Evolutionary conservation across 768 basidiomycete genomes (phyloP), one percentile per base, ranked within the genome.

Genomic region (Royoungia palumana): DNA sequence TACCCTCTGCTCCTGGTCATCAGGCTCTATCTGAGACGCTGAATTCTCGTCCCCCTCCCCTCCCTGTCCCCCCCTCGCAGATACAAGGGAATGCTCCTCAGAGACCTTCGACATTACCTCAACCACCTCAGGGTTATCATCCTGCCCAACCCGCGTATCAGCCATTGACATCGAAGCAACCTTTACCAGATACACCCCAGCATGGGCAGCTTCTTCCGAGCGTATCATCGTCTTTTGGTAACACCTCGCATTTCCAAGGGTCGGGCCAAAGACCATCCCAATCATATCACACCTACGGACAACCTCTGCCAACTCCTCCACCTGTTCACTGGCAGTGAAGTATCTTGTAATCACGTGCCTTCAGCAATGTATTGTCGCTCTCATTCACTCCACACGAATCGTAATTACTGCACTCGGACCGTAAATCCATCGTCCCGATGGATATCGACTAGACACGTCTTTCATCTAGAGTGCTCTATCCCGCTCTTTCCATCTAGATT

Each of bases 21-120:
- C 55, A 50, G 62, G 63, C 53, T 43, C 67, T 47, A 47, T 51
- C 54, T 4, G 68, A 67, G 21, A 21, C 54, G 11, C 36, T 50
- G 32, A 56, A 47, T 24, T 28, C 58, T 22, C 51, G 49, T 12
- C 51, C 46, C 16, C 55, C 61, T 30, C 62, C 63, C 19, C 58
- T 68, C 12, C 64, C 67, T 19, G 47, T 57, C 14, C 70, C 66
- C 41, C 51, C 66, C 17, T 50, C 37, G 14, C 68, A 60, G 36
- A 35, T 50, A 44, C 55, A 61, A 51, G 57, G 53, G 24, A 61
- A 53, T 37, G 52, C 63, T 11, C 57, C 69, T 11, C 64, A 72
- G n/a, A 66, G 78, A 41, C 75, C 72, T 32, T 70, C 76, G 8
- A 74, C 75, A 55, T 68, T 85, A 19, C 81, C 80, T 44, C 74